Conservation (phyloP, 2,329 filamentous ascomycete species). For the Xylariaceae sp. region DNA sequence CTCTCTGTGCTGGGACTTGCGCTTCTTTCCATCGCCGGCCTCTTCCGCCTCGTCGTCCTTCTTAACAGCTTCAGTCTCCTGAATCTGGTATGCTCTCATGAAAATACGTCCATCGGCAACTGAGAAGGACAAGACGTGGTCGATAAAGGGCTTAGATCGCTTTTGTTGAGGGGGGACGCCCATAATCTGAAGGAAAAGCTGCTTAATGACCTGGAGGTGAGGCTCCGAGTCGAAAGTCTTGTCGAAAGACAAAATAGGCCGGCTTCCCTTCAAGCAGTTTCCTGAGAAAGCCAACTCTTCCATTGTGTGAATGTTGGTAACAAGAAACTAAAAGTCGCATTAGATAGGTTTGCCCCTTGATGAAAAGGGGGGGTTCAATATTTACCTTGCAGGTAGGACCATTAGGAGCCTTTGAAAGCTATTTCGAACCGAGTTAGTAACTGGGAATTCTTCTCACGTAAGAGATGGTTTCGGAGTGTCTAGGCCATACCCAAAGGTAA, state of each 20-base stretch:
- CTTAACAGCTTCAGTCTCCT: slow-evolving; percentile 14
- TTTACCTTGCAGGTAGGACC: slow-evolving; percentile 41
- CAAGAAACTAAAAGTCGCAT: slow-evolving; percentile 51
- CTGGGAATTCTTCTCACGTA: neutral
- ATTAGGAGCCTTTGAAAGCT: slow-evolving; percentile 72
- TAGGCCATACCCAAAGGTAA: slow-evolving; percentile 69
- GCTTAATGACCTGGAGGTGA: slow-evolving; percentile 77
- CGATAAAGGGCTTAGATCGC: slow-evolving; percentile 92
- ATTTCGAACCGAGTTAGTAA: slow-evolving; percentile 2
- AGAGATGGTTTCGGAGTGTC: neutral
- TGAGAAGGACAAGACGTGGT: slow-evolving; percentile 91
- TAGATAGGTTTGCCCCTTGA: neutral
- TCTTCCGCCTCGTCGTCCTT: slow-evolving; percentile 62
- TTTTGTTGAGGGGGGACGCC: slow-evolving; percentile 83
- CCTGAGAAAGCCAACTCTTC: slow-evolving; percentile 87
- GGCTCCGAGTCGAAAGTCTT: slow-evolving; percentile 75
- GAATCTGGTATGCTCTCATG: slow-evolving; percentile 89
- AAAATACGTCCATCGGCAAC: slow-evolving; percentile 91
- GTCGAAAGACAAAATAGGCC: slow-evolving; percentile 90
- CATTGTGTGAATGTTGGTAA: slow-evolving; percentile 56
- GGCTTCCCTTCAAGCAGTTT: slow-evolving; percentile 90
- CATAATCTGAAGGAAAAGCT: slow-evolving; percentile 84
- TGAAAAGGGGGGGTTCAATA: neutral
- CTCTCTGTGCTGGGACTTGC: slow-evolving; percentile 37
- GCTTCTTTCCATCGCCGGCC: slow-evolving; percentile 28